Evolutionary conservation across 129 eudicot genomes (phyloP).

Genomic region (Pittosporum tobira): DNA sequence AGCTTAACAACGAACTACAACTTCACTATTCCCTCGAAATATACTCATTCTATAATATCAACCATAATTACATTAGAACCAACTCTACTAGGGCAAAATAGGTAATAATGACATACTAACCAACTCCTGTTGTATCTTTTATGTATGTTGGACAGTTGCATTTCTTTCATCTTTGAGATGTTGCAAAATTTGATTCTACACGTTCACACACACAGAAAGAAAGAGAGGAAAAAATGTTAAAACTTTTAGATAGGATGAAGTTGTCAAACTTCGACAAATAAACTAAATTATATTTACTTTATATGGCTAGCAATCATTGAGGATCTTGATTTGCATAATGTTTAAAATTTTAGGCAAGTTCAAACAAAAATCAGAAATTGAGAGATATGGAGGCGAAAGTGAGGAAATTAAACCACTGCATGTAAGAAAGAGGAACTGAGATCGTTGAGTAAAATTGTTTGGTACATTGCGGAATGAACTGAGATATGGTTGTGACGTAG

Average conservation of each 20-base stretch:
- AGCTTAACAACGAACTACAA: no score
- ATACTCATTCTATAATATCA: no score
- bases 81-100: neutral
- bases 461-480: neutral
- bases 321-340: neutral
- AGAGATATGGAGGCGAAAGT: neutral
- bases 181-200: constrained; percentile 44
- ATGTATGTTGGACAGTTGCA: constrained; percentile 59
- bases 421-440: neutral
- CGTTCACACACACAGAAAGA: neutral
- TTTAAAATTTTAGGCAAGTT: neutral
- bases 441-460: neutral
- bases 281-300: neutral
- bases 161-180: constrained; percentile 61
- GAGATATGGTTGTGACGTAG: no score
- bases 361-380: neutral
- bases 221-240: neutral
- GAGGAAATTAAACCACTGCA: neutral
- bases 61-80: neutral
- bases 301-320: neutral
- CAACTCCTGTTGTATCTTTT: constrained; percentile 64
- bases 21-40: no score
- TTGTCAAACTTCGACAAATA: neutral
- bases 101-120: constrained; percentile 29
- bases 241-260: no score